Evolutionary conservation across 1,284 basidiomycete species (phyloP), one percentile per base, ranked within the genome.

Genomic region (Veloboletus limbatus): DNA sequence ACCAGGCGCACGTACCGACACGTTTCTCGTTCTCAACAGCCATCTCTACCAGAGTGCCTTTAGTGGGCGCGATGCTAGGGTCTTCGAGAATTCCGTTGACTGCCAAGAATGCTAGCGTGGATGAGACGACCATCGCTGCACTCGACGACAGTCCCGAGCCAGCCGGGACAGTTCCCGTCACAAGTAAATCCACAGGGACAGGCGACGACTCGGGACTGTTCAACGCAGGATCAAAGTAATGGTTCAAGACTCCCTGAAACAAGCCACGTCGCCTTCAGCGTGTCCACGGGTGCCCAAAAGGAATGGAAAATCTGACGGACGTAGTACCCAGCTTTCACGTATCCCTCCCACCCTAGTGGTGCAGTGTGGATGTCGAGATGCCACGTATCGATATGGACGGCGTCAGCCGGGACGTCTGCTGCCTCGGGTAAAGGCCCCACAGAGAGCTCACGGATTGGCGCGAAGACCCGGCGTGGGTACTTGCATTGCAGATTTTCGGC

Each of bases 51-150:
- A 94, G 74, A 30, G 81, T 74, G 16, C 85, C 83, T 62, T 92
- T 87, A 33, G 72, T 81, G 17, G 58, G 56, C 3, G 52, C 54
- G 18, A 58, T 45, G 11, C 24, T 45, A 4, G 60, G 40, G 31
- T 65, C 54, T 28, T 70, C 64, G 8, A 85, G 77, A 57, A 86
- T 82, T 45, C 78, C 77, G 54, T 92, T 91, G 35, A 83, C 80
- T 8, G 80, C 81, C 25, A 93, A 70, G 59, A 92, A 88, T 1
- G 84, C 78, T 28, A 94, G 73, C 0, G 88, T 88, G 25, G 86
- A 88, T 0, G 86, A 83, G 13, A 92, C 88, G 26, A 91, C 88
- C 78, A 93, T 86, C 0, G 91, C 91, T 0, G 88, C 87, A 58
- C 86, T 87, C n/a, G 85, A 79, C 1, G 86, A 90, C 4, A 94